Evolutionary conservation across 345 rosid genomes (phyloP), one percentile per base, ranked within the genome.

Genomic region (Pelargonium nanum): DNA sequence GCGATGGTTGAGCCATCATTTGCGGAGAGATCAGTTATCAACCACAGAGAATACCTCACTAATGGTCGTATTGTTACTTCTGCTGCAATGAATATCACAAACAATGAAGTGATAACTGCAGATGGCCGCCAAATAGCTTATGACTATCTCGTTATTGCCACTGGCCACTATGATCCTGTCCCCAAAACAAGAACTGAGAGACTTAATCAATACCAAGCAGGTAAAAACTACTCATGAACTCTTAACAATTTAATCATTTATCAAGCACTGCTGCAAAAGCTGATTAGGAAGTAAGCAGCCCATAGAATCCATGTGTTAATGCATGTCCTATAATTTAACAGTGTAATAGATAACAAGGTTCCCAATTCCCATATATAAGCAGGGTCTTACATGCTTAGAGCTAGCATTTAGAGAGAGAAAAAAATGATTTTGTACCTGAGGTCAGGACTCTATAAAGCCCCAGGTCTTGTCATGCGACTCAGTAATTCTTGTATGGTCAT

Each of bases 141-240:
- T 58, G 81, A 80, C 64, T 80, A 77, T 63, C 81, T 80, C 57
- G 80, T 80, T 45, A 61, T 80, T 24, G 81, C 84, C 59, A 72
- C 81, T 0, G 84, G 81, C 34, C 80, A 77, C 63, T 26, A 9
- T 0, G 75, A 70, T 61, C 60, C 66, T 22, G 68, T 62, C 22
- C 79, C 81, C 8, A 26, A 48, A 45, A 67, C 78, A 17, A 74
- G 68, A 71, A 51, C 28, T 1, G 80, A 72, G 22, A 75, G 79
- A 22, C 77, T 80, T 9, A 16, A 25, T n/a, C 58, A 72, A 12
- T 80, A 58, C 59, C 51, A 50, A 34, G 62, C 67, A 67, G 84
- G 84, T 77, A 60, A 66, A 54, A 13, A 22, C 32, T 28, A 4
- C 45, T 34, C n/a, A n/a, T 34, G 45, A 15, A 34, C 12, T 34